Base-by-base conservation (phyloP, 2,329 filamentous ascomycete genomes). In the Chaetomium sp. region DNA sequence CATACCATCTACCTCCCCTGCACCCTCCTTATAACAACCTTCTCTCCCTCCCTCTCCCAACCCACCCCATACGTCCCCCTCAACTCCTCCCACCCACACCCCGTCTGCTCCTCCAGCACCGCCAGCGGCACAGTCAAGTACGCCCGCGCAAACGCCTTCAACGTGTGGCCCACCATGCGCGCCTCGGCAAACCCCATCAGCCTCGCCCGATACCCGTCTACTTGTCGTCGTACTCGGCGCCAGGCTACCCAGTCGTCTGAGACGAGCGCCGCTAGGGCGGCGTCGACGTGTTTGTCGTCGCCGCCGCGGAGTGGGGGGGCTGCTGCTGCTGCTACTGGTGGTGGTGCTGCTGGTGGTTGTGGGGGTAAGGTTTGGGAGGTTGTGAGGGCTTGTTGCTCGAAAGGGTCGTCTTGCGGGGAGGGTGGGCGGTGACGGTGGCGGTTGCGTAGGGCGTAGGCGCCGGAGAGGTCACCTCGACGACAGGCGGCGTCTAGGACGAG, bases 401-500 rank as follows among this genome's bases (percentile, higher is more conserved):
- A 27, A 3, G 19, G 19, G 19, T 27, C 19, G 19, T 27, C 19
- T 27, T 27, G 19, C 19, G 19, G 19, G 19, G 19, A 27, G 3
- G 19, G 19, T 27, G 19, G 19, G 19, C 19, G 19, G 19, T 27
- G 19, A 3, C 19, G 19, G 19, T 27, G 19, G 19, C 72, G 69
- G 51, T 80, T 74, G 53, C 85, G 81, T 53, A 91, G 73, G 2
- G 80, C 76, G 66, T 87, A 89, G 1, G 92, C 94, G 53, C 86
- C 83, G 1, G 80, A 78, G 33, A 95, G 73, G 61, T 95, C 83
- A 10, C 81, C 79, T 61, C 91, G 84, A 32, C 94, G 85, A 68
- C 94, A 97, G 5, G 91, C 91, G 42, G 91, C 81, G 71, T 99
- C 94, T 33, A 99, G 80, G 49, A 96, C 84, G 33, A 90, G 78